Evolutionary conservation across 1,284 basidiomycete genomes (phyloP).

Genomic region (Laetiporus sulphureus): DNA sequence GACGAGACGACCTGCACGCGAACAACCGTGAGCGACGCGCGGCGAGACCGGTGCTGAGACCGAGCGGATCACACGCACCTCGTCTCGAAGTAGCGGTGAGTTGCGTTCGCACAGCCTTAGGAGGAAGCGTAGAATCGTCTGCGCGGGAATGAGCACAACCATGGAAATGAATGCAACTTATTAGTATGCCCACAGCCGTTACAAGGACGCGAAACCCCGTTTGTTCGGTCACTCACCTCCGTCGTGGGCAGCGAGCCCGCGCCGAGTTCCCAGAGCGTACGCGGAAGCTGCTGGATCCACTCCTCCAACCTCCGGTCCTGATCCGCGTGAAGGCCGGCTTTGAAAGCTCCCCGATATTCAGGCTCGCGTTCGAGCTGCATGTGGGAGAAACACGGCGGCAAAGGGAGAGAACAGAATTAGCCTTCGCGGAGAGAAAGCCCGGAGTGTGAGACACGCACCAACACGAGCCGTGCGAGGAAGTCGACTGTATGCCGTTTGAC

Average conservation of each 20-base stretch:
- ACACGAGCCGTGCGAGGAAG: slow-evolving; percentile 61
- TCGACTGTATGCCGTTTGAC: slow-evolving; percentile 62
- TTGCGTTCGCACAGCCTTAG: slow-evolving; percentile 55
- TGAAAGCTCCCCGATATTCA: slow-evolving; percentile 48
- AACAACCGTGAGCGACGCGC: background rate
- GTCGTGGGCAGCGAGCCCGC: slow-evolving; percentile 45
- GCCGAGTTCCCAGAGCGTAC: slow-evolving; percentile 79
- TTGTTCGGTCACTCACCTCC: slow-evolving; percentile 42
- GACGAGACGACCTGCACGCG: slow-evolving; percentile 32
- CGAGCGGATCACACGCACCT: slow-evolving; percentile 30
- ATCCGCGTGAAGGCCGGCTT: slow-evolving; percentile 26
- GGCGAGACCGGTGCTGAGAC: background rate
- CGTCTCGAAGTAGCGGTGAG: slow-evolving; percentile 33
- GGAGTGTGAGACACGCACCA: slow-evolving; percentile 41
- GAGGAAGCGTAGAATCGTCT: slow-evolving; percentile 60
- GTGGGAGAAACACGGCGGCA: background rate
- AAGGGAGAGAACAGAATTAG: background rate
- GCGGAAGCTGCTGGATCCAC: slow-evolving; percentile 68
- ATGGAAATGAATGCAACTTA: background rate
- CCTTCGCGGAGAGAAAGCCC: background rate
- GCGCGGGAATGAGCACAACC: slow-evolving; percentile 1
- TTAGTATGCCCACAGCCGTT: background rate
- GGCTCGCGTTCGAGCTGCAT: slow-evolving; percentile 55
- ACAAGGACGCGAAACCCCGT: background rate
- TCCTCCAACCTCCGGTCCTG: slow-evolving; percentile 40